Conservation (phyloP, 495 filamentous ascomycete species). For the Opeltia flavorubescens region DNA sequence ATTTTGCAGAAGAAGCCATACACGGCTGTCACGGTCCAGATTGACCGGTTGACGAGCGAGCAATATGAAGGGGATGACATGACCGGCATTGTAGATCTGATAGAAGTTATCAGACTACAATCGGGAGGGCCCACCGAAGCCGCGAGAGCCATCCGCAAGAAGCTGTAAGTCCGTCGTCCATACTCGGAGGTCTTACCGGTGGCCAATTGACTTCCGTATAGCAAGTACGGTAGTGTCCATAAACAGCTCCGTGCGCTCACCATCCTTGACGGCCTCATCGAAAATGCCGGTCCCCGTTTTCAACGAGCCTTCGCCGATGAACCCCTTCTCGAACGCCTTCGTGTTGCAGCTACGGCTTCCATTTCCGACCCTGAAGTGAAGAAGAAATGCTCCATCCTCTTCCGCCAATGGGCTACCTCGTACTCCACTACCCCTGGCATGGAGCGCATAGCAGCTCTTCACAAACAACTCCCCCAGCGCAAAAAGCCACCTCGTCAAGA, state of each 20-base stretch:
- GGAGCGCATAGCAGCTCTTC: slow-evolving; percentile 60
- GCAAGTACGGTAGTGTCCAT: slow-evolving; percentile 89
- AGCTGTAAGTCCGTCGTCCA: slow-evolving; percentile 46
- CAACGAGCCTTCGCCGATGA: slow-evolving; percentile 81
- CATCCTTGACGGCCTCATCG: slow-evolving; percentile 84
- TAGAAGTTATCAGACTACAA: slow-evolving; percentile 88
- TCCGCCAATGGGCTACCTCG: slow-evolving; percentile 71
- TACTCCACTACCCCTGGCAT: slow-evolving; percentile 77
- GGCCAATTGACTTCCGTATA: slow-evolving; percentile 17
- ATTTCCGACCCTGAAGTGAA: slow-evolving; percentile 76
- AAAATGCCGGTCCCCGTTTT: slow-evolving; percentile 85
- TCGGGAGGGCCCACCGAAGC: slow-evolving; percentile 78
- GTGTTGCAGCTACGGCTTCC: slow-evolving; percentile 72
- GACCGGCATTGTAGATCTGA: slow-evolving; percentile 80
- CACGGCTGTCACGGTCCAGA: slow-evolving; percentile 83
- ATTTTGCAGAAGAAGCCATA: slow-evolving; percentile 71
- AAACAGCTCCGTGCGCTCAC: slow-evolving; percentile 81
- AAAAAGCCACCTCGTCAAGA: slow-evolving; percentile 53
- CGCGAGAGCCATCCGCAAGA: slow-evolving; percentile 87
- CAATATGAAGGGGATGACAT: slow-evolving; percentile 81
- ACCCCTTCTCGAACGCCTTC: slow-evolving; percentile 80
- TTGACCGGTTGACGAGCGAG: slow-evolving; percentile 83
- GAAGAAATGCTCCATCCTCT: slow-evolving; percentile 72
- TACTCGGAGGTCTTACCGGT: neutral
- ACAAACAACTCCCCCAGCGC: slow-evolving; percentile 61